Conservation (phyloP, 1,284 basidiomycete genomes). For the Trichosporon faecale region DNA sequence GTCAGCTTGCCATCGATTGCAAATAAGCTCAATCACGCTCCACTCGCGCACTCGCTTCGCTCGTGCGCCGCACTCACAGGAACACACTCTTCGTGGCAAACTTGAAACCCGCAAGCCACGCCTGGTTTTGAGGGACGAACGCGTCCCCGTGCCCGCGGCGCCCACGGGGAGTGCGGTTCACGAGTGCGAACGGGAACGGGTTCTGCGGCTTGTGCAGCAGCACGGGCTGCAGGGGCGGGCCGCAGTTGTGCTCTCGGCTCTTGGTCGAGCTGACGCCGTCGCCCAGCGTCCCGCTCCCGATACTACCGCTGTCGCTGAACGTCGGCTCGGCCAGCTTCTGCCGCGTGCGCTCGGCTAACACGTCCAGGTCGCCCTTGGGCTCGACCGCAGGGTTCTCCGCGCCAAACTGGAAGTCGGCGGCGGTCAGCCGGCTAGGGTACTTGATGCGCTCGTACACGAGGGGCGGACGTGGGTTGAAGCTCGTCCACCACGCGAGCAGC, state of each 20-base stretch:
- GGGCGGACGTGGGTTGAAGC: constrained; percentile 61
- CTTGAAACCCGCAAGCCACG: constrained; percentile 66
- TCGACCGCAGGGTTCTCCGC: constrained; percentile 25
- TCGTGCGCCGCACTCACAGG: constrained; percentile 55
- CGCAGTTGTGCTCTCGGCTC: constrained; percentile 5
- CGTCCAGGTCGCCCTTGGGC: constrained; percentile 29
- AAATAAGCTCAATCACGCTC: background rate
- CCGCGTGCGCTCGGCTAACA: constrained; percentile 22
- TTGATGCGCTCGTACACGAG: constrained; percentile 41
- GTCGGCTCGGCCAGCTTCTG: constrained; percentile 29
- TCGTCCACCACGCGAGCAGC: constrained; percentile 62
- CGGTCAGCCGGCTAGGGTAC: constrained; percentile 8
- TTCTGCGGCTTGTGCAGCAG: constrained; percentile 59
- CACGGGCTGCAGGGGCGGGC: constrained; percentile 53
- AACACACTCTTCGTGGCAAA: constrained; percentile 66
- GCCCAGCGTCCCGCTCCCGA: background rate
- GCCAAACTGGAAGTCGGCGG: constrained; percentile 28
- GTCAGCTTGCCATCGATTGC: background rate
- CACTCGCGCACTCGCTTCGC: too few species aligned
- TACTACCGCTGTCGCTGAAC: constrained; percentile 13
- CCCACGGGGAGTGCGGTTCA: constrained; percentile 65
- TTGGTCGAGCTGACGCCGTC: constrained; percentile 5
- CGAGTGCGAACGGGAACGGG: constrained; percentile 66
- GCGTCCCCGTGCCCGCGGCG: constrained; percentile 43
- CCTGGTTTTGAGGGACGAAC: constrained; percentile 61